These are phyloP conservation scores for Trypethelium eluteriae DNA, from an alignment of 495 filamentous ascomycete species.

Conservation along the genomic window DNA sequence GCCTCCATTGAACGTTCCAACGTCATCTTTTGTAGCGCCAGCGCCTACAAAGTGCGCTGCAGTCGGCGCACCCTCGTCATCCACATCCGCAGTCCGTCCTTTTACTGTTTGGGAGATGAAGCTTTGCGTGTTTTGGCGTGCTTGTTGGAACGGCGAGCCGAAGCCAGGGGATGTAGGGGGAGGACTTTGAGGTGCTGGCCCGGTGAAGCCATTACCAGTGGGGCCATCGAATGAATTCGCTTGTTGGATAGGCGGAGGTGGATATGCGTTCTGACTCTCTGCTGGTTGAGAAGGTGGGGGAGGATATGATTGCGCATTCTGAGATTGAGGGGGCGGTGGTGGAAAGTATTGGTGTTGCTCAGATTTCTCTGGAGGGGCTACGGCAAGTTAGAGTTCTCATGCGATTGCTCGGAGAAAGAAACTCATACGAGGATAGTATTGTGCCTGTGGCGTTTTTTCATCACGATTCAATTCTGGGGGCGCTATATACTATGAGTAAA, in stretches of 20 bases:
- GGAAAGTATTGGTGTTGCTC: background rate
- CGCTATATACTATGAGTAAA: background rate
- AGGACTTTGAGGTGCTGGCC: background rate
- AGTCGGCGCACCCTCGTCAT: constrained; percentile 40
- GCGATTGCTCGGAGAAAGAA: background rate
- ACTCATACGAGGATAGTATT: constrained; percentile 2
- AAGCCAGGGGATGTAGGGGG: background rate
- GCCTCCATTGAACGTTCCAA: constrained; percentile 93
- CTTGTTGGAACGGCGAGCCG: background rate
- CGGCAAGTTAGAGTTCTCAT: background rate
- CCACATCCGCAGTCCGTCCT: background rate
- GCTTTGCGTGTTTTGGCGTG: background rate
- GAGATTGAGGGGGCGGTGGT: background rate
- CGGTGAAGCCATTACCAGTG: background rate
- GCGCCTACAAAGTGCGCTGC: constrained; percentile 54
- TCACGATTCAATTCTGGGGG: background rate
- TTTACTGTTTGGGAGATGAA: constrained; percentile 1
- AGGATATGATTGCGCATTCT: background rate
- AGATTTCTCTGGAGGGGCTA: constrained; percentile 8
- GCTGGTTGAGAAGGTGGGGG: background rate
- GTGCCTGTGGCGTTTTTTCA: background rate
- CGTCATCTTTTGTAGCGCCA: constrained; percentile 59
- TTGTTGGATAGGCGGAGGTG: constrained; percentile 1
- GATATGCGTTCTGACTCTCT: background rate
- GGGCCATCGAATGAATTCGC: background rate